Conservation (phyloP, 2,329 filamentous ascomycete species). For the Truncatella angustata region DNA sequence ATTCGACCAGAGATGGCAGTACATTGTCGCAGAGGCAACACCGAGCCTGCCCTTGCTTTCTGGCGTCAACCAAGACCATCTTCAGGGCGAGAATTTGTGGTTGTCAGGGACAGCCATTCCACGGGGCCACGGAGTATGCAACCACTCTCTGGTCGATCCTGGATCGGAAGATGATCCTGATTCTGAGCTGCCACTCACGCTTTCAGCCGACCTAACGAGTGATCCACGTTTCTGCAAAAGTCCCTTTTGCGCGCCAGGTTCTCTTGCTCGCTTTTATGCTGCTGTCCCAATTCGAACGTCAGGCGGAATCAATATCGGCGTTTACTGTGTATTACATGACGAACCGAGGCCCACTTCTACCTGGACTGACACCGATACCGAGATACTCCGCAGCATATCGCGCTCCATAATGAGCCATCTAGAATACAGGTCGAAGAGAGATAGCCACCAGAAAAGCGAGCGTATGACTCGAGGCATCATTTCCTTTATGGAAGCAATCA, state of each 20-base stretch:
- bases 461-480: constrained; percentile 20
- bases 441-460: constrained; percentile 13
- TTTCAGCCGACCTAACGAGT: constrained; percentile 31
- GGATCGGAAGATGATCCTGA: neutral
- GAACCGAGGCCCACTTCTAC: neutral
- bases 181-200: constrained; percentile 27
- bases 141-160: constrained; percentile 18
- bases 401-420: constrained; percentile 15
- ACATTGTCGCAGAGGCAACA: constrained; percentile 52
- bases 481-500: constrained; percentile 21
- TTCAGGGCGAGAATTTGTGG: constrained; percentile 16
- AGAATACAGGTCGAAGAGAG: constrained; percentile 9
- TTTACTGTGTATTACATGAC: constrained; percentile 12
- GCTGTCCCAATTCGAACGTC: constrained; percentile 14
- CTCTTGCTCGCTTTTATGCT: constrained; percentile 17
- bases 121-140: constrained; percentile 27
- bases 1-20: constrained; percentile 46
- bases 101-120: constrained; percentile 30
- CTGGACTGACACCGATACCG: neutral
- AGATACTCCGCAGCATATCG: constrained; percentile 15
- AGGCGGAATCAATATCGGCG: constrained; percentile 16
- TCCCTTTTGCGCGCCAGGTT: constrained; percentile 2
- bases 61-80: neutral
- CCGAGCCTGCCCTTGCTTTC: constrained; percentile 33
- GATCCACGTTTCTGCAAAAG: constrained; percentile 28